These are phyloP conservation scores for Rhodocollybia butyracea DNA, from an alignment of 768 basidiomycete genomes.

Conservation along the genomic window DNA sequence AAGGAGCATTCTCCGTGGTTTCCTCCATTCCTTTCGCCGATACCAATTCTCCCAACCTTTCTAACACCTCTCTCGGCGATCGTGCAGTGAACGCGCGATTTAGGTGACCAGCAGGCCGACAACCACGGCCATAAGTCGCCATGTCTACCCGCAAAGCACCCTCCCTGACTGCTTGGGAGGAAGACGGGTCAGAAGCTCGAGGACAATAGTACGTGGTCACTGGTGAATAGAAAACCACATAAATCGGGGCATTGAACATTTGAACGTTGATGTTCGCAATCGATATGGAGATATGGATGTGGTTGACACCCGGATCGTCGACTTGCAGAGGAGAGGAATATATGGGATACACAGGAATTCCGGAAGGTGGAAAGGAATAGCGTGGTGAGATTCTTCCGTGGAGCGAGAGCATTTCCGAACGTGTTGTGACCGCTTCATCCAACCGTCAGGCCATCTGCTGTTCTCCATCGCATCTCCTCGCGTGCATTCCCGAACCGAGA, in stretches of 20 bases:
- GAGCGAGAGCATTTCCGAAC: constrained; percentile 23
- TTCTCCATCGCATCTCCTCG: constrained; percentile 71
- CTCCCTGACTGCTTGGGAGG: background rate
- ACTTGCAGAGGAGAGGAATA: constrained; percentile 37
- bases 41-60: constrained; percentile 61
- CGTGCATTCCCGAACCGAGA: constrained; percentile 55
- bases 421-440: constrained; percentile 42
- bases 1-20: constrained; percentile 18
- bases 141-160: constrained; percentile 70
- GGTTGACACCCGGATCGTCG: constrained; percentile 54
- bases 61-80: constrained; percentile 65
- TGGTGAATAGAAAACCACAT: constrained; percentile 87
- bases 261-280: constrained; percentile 69
- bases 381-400: constrained; percentile 45
- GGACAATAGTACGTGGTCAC: constrained; percentile 81
- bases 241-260: constrained; percentile 79
- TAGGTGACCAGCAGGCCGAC: constrained; percentile 76
- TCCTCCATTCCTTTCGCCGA: constrained; percentile 37
- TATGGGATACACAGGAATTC: constrained; percentile 81
- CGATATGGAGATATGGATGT: constrained; percentile 51
- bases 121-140: constrained; percentile 90
- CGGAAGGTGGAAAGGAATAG: constrained; percentile 10
- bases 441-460: constrained; percentile 49
- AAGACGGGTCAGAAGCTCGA: constrained; percentile 9
- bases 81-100: constrained; percentile 77